Conservation (phyloP, 1,139 yeast species). For the Martiniozyma asiatica region DNA sequence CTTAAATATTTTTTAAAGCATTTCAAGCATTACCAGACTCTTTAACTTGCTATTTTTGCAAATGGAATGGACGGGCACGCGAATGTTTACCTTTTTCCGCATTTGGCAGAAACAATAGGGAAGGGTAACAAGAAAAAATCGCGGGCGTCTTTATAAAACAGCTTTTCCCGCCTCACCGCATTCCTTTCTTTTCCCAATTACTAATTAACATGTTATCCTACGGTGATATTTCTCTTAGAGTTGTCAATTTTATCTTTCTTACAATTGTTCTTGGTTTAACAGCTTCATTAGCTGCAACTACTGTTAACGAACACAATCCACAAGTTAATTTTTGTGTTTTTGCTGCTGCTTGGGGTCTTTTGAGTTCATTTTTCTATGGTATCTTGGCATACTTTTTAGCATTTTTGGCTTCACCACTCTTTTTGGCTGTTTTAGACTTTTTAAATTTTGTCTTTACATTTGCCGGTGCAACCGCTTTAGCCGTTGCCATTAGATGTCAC, state of each 20-base stretch:
- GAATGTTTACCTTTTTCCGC: too few species aligned
- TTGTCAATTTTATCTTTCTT: constrained; percentile 60
- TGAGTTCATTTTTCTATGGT: constrained; percentile 74
- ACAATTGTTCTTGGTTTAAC: constrained; percentile 74
- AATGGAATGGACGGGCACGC: too few species aligned
- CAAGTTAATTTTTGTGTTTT: constrained; percentile 85
- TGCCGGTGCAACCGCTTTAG: constrained; percentile 89
- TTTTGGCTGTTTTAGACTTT: constrained; percentile 66
- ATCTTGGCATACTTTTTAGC: constrained; percentile 65
- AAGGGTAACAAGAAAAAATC: too few species aligned
- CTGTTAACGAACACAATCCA: constrained; percentile 43
- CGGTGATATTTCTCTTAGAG: constrained; percentile 68
- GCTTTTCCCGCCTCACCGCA: not conserved
- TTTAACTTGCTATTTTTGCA: too few species aligned
- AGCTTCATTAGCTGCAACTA: constrained; percentile 71
- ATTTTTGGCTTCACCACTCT: constrained; percentile 77
- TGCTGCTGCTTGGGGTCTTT: constrained; percentile 74
- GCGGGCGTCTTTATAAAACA: too few species aligned
- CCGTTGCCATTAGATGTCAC: constrained; percentile 78
- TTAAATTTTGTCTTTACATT: constrained; percentile 84
- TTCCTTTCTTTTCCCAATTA: not conserved
- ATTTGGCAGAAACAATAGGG: too few species aligned
- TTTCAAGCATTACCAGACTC: too few species aligned
- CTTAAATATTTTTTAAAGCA: too few species aligned
- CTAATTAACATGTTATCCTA: constrained; percentile 36